Base-by-base conservation (phyloP, 1,284 basidiomycete genomes). In the Pseudozyma hubeiensis region DNA sequence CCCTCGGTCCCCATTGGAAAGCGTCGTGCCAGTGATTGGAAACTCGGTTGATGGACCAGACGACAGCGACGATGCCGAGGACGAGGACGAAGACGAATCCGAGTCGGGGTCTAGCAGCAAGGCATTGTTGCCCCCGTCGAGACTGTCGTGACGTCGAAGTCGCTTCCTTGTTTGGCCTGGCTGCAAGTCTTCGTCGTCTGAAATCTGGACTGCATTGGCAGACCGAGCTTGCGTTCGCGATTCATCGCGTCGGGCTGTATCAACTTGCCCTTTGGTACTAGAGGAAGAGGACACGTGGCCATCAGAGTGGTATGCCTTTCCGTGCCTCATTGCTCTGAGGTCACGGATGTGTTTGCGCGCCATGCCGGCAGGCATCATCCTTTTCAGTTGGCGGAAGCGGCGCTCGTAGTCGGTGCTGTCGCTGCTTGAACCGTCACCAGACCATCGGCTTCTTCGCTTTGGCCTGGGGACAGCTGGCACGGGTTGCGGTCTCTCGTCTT, bases 321-420 rank as follows among this genome's bases (percentile, higher is more conserved):
- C 80, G 34, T 78, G 77, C 5, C 79, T 69, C 82, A 84, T 84
- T 4, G 76, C 76, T 16, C 74, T 73, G 7, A 83, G 54, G 48
- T 84, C 82, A 13, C 78, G 77, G 31, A 84, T 83, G 61, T 81
- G 76, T 49, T 73, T 71, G 34, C 76, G 72, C 16, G 82, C 82
- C 75, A 78, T 76, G 35, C 69, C 71, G 4, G 74, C 71, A 0
- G 82, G 82, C 81, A 84, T 84, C 79, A 83, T 81, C 44, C 75
- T 75, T 34, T 77, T 79, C 11, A 83, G 68, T 30, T 76, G 64
- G 10, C 77, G 75, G 64, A 82, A 81, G n/a, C 77, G 76, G 9
- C 75, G 69, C 19, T 79, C 79, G 53, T 82, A 82, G 47, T 81
- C 81, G 31, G 78, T 75, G 55, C 77, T 79, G 49, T 79, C 79